Evolutionary conservation across 352 stramenopile genomes (phyloP).

Genomic region (Achlya hypogyna): DNA sequence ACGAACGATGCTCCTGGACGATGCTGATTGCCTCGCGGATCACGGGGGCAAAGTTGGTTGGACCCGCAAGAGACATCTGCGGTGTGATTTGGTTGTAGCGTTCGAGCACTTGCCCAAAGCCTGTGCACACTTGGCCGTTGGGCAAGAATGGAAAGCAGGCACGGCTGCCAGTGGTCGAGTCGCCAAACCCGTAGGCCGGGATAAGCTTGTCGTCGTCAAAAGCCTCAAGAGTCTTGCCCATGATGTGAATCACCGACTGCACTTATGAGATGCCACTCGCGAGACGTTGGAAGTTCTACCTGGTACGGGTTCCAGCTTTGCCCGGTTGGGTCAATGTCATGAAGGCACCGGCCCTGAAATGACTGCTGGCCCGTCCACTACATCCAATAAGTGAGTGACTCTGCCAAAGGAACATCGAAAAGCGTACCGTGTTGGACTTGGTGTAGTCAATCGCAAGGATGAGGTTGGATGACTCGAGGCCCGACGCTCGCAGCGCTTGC

Average conservation of each 20-base stretch:
- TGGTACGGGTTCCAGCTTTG: conserved; percentile 55
- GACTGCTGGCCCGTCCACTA: conserved; percentile 60
- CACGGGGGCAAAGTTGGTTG: conserved; percentile 73
- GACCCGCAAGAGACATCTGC: conserved; percentile 37
- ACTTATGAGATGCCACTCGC: not conserved
- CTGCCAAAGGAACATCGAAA: conserved; percentile 22
- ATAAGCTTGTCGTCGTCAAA: conserved; percentile 71
- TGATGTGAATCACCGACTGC: conserved; percentile 55
- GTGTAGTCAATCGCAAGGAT: conserved; percentile 72
- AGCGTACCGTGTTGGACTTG: conserved; percentile 53
- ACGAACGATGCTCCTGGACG: conserved; percentile 34
- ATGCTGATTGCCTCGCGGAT: conserved; percentile 62
- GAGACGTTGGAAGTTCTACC: conserved; percentile 15
- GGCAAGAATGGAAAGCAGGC: conserved; percentile 43
- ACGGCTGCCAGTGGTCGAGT: conserved; percentile 41
- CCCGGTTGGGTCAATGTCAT: conserved; percentile 49
- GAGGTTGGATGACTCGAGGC: conserved; percentile 55
- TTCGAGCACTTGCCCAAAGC: conserved; percentile 44
- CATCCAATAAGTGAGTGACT: not conserved
- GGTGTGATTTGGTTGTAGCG: conserved; percentile 48
- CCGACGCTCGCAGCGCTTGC: conserved; percentile 41
- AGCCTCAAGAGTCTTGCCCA: conserved; percentile 49
- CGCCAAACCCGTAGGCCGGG: conserved; percentile 65
- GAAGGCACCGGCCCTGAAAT: conserved; percentile 54
- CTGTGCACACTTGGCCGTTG: conserved; percentile 37